These are phyloP conservation scores for Talaromyces adpressus DNA, from an alignment of 495 filamentous ascomycete species.

Conservation along the genomic window DNA sequence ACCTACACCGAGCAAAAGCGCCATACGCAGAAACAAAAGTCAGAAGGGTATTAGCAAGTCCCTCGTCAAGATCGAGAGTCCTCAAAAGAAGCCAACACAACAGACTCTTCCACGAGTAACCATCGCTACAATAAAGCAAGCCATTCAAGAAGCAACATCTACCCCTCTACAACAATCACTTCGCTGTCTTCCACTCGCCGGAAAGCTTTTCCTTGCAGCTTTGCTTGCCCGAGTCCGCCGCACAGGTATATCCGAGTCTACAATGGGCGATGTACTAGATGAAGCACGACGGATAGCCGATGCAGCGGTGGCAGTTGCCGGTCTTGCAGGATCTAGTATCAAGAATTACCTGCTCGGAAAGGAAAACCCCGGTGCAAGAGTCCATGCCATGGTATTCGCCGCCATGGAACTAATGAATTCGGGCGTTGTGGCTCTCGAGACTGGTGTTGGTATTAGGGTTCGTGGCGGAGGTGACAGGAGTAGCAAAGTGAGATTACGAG, in stretches of 20 bases:
- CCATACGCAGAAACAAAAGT: constrained; percentile 21
- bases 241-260: constrained; percentile 79
- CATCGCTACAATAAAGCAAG: constrained; percentile 85
- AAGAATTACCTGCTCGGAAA: constrained; percentile 38
- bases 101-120: constrained; percentile 57
- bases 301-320: constrained; percentile 39
- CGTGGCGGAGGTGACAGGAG: constrained; percentile 61
- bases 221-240: constrained; percentile 70
- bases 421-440: constrained; percentile 76
- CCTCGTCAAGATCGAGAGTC: background rate
- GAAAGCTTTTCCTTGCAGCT: constrained; percentile 79
- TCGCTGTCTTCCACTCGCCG: constrained; percentile 67
- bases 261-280: constrained; percentile 84
- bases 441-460: constrained; percentile 22
- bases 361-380: constrained; percentile 40
- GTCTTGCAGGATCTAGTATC: constrained; percentile 30
- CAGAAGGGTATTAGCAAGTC: background rate
- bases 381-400: constrained; percentile 61
- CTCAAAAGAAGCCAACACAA: constrained; percentile 13
- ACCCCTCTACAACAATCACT: constrained; percentile 87
- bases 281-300: constrained; percentile 74
- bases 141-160: constrained; percentile 90
- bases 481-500: constrained; percentile 76
- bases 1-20: constrained; percentile 40
- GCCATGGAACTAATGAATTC: constrained; percentile 79